Base-by-base conservation (phyloP, 1,139 yeast genomes). In the Saccharomyces hybrid region DNA sequence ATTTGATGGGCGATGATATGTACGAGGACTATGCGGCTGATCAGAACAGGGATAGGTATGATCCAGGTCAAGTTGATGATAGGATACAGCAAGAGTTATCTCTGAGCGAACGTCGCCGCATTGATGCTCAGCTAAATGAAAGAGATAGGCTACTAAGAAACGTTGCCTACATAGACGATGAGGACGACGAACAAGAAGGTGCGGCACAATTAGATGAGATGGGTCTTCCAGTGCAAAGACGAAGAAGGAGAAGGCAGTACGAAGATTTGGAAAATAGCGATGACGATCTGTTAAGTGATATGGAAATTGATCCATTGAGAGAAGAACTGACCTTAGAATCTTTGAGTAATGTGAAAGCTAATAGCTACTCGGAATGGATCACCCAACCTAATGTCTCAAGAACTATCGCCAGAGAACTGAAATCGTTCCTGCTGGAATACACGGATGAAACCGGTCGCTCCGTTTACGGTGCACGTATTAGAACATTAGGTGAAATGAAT, bases 371-470 rank as follows among this genome's bases (percentile, higher is more conserved):
- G 16, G 98, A 93, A 69, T 95, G 99, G 99, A 84, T 95, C 38
- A 77, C 88, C 25, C 95, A 87, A 71, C 98, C 97, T 0, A 88
- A 90, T 14, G 98, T 93, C 2, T 79, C 91, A 16, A 78, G 96
- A 65, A 86, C 97, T 1, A 90, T 95, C 66, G 95, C 96, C 3
- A 81, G 96, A 66, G 98, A 93, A 71, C 81, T 93, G 69, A 88
- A 87, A 66, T 82, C 88, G 5, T 95, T 95, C 69, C 75, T 95
- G 59, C 78, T 91, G 55, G 98, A 93, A 73, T 93, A 84, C 68
- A 91, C 97, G 2, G 98, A 93, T 70, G 93, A 85, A 48, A 83
- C 87, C 58, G 99, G 98, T 62, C 80, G 88, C 59, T 90, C 98
- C 3, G 97, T 93, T 3, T 95, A 95, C 70, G 99, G 99, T 73